Evolutionary conservation across 2,329 filamentous ascomycete genomes (phyloP).

Genomic region (Rhynchosporium agropyri): DNA sequence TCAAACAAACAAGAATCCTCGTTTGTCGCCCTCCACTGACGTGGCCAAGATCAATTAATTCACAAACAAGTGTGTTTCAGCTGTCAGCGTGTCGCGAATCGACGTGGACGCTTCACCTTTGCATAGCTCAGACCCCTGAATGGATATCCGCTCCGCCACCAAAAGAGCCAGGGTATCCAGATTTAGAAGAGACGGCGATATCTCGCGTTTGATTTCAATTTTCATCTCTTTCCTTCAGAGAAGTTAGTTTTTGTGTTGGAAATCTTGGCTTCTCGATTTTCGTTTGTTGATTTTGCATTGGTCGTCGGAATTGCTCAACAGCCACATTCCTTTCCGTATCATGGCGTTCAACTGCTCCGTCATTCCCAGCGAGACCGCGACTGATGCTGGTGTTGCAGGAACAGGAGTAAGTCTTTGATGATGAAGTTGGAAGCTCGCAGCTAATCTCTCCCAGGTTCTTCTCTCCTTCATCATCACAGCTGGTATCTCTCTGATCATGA

Average conservation of each 20-base stretch:
- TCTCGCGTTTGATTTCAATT: not conserved
- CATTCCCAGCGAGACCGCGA: slow-evolving; percentile 22
- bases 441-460: slow-evolving; percentile 50
- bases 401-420: slow-evolving; percentile 51
- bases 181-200: slow-evolving; percentile 9
- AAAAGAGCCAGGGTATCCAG: slow-evolving; percentile 6
- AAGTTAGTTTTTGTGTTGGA: not conserved
- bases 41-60: slow-evolving; percentile 15
- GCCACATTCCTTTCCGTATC: slow-evolving; percentile 11
- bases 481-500: slow-evolving; percentile 56
- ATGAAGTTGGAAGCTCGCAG: not conserved
- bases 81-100: slow-evolving; percentile 12
- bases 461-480: slow-evolving; percentile 70
- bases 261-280: too few species aligned
- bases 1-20: not conserved
- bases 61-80: slow-evolving; percentile 21
- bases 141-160: slow-evolving; percentile 1
- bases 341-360: slow-evolving; percentile 27
- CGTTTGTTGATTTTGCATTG: not conserved
- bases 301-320: not conserved
- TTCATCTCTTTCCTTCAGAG: not conserved
- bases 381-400: slow-evolving; percentile 61
- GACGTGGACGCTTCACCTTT: slow-evolving; percentile 15
- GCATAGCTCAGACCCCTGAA: slow-evolving; percentile 19
- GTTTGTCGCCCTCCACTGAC: slow-evolving; percentile 8